Evolutionary conservation across 192 early-diverging fungal genomes (phyloP), one percentile per base, ranked within the genome.

Genomic region (Haplosporangium gracile): DNA sequence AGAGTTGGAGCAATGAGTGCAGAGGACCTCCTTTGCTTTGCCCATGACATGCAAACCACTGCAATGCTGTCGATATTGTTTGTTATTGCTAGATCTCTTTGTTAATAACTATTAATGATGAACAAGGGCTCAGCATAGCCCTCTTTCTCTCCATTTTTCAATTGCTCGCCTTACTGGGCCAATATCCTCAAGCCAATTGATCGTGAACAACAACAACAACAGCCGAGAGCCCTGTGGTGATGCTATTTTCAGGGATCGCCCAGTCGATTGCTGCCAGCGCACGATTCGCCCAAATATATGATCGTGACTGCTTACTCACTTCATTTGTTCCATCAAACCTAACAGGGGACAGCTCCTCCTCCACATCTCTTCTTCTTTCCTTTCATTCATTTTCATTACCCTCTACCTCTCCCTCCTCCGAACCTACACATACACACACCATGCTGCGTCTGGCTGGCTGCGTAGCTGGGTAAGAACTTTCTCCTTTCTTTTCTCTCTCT

Each of bases 381-480:
- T 42, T 39, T 26, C 22, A 53, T n/a, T 51, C 76, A 18, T 43
- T 22, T n/a, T 51, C 76, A 18, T 43, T 22, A 11, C 34, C 42
- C 15, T 43, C 22, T 53, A 49, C 68, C 45, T 20, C 8, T 22
- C 40, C 18, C 38, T 60, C 16, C 20, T 4, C 43, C 71, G 49
- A 51, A 43, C 29, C 70, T 55, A 34, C 45, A 72, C 51, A 29
- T 42, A 29, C 40, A 45, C 69, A 45, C 43, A 57, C 26, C 63
- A 91, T 91, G 91, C 88, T 91, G 24, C 89, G 89, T 36, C 81
- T 91, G 74, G 75, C 89, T 60, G 72, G 80, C 42, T 91, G 91
- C 77, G 88, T 91, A 65, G 65, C 79, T 69, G 81, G 81, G 81
- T 82, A 82, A 65, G 57, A 36, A 34, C 6, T 16, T 10, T 53